A percentile compares a stretch with the other conserved stretches of the same genome.
Conservation (phyloP, 73 alveolate species). For the Paramecium pentaurelia region DNA sequence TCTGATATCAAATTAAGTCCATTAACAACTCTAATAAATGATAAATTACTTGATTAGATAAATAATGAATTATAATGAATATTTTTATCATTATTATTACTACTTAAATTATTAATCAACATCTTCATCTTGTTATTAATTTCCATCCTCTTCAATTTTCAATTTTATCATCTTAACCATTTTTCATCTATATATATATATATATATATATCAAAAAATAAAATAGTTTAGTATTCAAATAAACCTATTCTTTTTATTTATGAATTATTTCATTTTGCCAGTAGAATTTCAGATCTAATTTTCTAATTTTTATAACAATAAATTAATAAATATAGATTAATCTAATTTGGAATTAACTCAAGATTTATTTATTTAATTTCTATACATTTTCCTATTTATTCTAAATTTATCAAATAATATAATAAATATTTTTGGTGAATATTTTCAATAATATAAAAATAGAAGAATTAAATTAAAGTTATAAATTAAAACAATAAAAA, state of each 20-base stretch:
- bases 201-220: too few relatives aligned
- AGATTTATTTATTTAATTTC: too few relatives aligned
- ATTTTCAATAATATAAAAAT: too few relatives aligned
- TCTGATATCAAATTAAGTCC: conserved; percentile 31
- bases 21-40: background rate
- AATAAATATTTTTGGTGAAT: too few relatives aligned
- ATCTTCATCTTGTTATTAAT: conserved; percentile 20
- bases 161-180: conserved; percentile 53
- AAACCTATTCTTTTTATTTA: conserved; percentile 87
- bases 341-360: too few relatives aligned
- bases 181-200: too few relatives aligned
- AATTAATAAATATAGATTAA: too few relatives aligned
- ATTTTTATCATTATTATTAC: background rate
- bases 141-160: conserved; percentile 1
- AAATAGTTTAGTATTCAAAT: conserved; percentile 85
- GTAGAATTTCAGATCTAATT: too few relatives aligned
- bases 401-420: too few relatives aligned
- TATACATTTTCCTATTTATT: too few relatives aligned
- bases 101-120: background rate
- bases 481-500: too few relatives aligned
- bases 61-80: conserved; percentile 26
- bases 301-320: conserved; percentile 62
- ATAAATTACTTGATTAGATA: background rate
- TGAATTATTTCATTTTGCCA: conserved; percentile 54
- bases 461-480: too few relatives aligned